Conservation (phyloP, 1,284 basidiomycete genomes). For the Ceratobasidium sp. region DNA sequence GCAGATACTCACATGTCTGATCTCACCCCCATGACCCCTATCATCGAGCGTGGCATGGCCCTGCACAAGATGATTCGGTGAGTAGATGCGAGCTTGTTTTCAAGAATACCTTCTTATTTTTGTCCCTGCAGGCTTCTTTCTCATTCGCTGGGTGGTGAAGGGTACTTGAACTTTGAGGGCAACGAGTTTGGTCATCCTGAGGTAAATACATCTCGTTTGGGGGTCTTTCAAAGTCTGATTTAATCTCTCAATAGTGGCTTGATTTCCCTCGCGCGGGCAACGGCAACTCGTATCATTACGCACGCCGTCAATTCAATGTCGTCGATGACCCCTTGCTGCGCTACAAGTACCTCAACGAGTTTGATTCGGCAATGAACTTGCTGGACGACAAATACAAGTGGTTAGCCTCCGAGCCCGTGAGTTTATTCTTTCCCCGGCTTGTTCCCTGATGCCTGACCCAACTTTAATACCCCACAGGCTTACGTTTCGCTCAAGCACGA, state of each 20-base stretch:
- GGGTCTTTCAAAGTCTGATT: slow-evolving; percentile 17
- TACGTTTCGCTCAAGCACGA: slow-evolving; percentile 96
- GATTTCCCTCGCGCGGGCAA: slow-evolving; percentile 98
- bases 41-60: slow-evolving; percentile 90
- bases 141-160: slow-evolving; percentile 94
- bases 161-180: slow-evolving; percentile 97
- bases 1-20: slow-evolving; percentile 96
- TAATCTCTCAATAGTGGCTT: slow-evolving; percentile 78
- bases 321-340: slow-evolving; percentile 88
- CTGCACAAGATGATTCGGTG: slow-evolving; percentile 98
- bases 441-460: neutral
- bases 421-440: slow-evolving; percentile 37
- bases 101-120: slow-evolving; percentile 19
- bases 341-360: slow-evolving; percentile 93
- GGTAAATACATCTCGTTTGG: slow-evolving; percentile 60
- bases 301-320: slow-evolving; percentile 95
- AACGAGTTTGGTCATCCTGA: slow-evolving; percentile 99
- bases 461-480: slow-evolving; percentile 64
- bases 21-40: slow-evolving; percentile 83
- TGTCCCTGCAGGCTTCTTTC: slow-evolving; percentile 79
- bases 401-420: slow-evolving; percentile 85
- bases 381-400: slow-evolving; percentile 84
- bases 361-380: slow-evolving; percentile 94
- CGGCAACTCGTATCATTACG: slow-evolving; percentile 94
- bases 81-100: slow-evolving; percentile 49